Evolutionary conservation across 495 filamentous ascomycete genomes (phyloP).

Genomic region (Penicillium daleae): DNA sequence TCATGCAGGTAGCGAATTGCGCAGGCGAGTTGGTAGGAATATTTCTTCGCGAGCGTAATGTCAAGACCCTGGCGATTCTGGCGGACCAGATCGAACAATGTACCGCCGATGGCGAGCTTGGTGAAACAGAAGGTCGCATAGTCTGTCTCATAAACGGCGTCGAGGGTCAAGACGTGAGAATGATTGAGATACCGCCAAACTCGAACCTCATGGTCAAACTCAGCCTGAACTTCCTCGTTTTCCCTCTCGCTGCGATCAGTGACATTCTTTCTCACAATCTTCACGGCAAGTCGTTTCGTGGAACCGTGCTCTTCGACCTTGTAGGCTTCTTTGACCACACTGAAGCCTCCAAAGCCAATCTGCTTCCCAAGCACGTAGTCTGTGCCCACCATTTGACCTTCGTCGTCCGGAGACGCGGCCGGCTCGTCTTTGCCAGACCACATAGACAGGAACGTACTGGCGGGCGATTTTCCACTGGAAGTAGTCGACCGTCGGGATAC

Average conservation of each 20-base stretch:
- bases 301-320: conserved; percentile 61
- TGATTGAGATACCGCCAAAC: conserved; percentile 74
- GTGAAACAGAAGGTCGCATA: conserved; percentile 79
- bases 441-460: conserved; percentile 61
- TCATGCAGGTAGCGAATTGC: conserved; percentile 75
- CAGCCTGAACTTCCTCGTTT: conserved; percentile 70
- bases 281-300: conserved; percentile 64
- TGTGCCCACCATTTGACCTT: conserved; percentile 73
- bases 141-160: conserved; percentile 70
- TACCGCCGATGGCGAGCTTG: conserved; percentile 67
- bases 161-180: conserved; percentile 65
- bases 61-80: conserved; percentile 60
- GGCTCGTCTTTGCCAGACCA: conserved; percentile 54
- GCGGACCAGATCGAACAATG: conserved; percentile 70
- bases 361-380: conserved; percentile 75
- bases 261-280: conserved; percentile 70
- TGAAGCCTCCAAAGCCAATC: conserved; percentile 73
- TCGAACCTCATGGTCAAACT: conserved; percentile 74
- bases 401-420: conserved; percentile 61
- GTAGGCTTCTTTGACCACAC: conserved; percentile 70
- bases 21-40: conserved; percentile 68
- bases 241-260: conserved; percentile 59
- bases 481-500: conserved; percentile 50
- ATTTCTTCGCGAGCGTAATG: conserved; percentile 59
- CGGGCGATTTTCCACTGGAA: conserved; percentile 57